Conservation (phyloP, 306 rosid genomes). For the Cucurbita maxima region DNA sequence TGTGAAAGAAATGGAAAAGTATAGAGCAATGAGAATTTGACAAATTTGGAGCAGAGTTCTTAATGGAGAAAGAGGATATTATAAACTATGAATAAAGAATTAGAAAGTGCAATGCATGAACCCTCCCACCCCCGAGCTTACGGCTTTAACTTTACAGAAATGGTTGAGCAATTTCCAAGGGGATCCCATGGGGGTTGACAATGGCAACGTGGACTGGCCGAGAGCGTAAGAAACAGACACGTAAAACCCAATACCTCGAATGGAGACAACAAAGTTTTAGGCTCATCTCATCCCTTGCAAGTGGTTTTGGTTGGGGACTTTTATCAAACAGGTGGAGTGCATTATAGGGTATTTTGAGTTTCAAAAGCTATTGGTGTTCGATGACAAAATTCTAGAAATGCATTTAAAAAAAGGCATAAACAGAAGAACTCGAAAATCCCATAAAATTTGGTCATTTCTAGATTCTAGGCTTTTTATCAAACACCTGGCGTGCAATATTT, state of each 20-base stretch:
- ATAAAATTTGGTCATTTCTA: neutral
- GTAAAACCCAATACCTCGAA: neutral
- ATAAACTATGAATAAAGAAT: neutral
- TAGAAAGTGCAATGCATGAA: slow-evolving; percentile 1
- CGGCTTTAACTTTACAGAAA: neutral
- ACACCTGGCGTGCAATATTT: neutral
- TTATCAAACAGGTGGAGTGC: slow-evolving; percentile 4
- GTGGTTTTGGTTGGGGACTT: neutral
- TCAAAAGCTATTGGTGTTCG: neutral
- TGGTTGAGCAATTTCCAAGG: neutral
- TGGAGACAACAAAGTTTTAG: neutral
- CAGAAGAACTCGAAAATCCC: neutral
- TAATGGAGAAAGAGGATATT: slow-evolving; percentile 3
- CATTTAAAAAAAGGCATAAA: neutral
- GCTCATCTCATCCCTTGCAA: neutral
- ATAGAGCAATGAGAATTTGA: neutral
- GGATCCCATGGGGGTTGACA: neutral
- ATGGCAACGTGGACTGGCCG: neutral
- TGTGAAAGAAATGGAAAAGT: neutral
- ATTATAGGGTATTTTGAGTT: neutral
- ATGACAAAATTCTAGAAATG: neutral
- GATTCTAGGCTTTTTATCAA: slow-evolving; percentile 1
- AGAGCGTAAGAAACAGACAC: neutral
- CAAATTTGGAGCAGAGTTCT: neutral
- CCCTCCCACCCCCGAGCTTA: neutral